Evolutionary conservation across 768 basidiomycete genomes (phyloP).

Genomic region (Mrakia blollopis): DNA sequence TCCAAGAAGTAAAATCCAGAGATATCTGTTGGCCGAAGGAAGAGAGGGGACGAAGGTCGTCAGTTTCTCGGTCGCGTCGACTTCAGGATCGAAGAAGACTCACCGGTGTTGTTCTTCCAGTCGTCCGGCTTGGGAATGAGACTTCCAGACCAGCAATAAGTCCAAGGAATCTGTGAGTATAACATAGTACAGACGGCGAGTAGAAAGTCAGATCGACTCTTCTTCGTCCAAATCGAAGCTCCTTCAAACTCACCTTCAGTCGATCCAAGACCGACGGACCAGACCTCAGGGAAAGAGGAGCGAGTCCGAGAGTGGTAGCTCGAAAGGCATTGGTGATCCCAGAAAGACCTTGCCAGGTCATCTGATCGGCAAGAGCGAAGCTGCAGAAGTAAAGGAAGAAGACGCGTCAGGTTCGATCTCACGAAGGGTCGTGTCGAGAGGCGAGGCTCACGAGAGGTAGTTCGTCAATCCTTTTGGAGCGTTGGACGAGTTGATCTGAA

Average conservation of each 20-base stretch:
- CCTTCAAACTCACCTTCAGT: constrained; percentile 56
- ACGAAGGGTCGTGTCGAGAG: too few relatives aligned
- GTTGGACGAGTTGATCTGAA: constrained; percentile 56
- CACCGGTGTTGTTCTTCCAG: constrained; percentile 56
- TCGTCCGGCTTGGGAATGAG: constrained; percentile 59
- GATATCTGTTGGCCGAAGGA: constrained; percentile 48
- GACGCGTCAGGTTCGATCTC: too few relatives aligned
- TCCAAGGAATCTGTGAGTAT: constrained; percentile 50
- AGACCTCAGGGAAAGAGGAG: constrained; percentile 51
- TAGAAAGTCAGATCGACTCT: neutral
- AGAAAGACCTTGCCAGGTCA: constrained; percentile 60
- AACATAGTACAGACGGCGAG: too few relatives aligned
- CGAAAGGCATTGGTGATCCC: constrained; percentile 60
- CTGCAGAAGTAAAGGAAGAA: neutral
- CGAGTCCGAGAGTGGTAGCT: constrained; percentile 50
- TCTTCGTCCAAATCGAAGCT: constrained; percentile 38
- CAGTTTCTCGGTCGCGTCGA: too few relatives aligned
- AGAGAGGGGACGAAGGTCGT: neutral
- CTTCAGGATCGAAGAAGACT: neutral
- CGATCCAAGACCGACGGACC: constrained; percentile 55
- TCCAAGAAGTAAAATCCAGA: constrained; percentile 63
- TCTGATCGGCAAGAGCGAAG: constrained; percentile 57
- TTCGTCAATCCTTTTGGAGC: constrained; percentile 56
- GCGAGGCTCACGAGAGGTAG: constrained; percentile 3
- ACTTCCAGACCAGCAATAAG: constrained; percentile 59